These are phyloP conservation scores for Astragalus glycyphyllos DNA, from an alignment of 306 rosid species.

Conservation along the genomic window DNA sequence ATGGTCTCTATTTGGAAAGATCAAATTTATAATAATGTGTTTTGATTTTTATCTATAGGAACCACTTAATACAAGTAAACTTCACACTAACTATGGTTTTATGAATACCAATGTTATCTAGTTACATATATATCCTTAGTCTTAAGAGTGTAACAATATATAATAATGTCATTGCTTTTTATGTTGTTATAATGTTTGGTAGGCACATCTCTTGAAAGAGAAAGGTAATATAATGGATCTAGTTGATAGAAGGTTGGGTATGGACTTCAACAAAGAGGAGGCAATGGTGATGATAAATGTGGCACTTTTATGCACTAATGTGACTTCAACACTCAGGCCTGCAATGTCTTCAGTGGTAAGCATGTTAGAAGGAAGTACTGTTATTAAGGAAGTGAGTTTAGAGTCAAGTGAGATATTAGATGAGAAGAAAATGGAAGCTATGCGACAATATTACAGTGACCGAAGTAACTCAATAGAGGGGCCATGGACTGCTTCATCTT, in stretches of 20 bases:
- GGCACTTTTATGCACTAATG: conserved; percentile 46
- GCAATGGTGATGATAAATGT: conserved; percentile 42
- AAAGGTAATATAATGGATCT: conserved; percentile 42
- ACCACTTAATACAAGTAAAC: too few relatives aligned
- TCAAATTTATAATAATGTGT: neutral
- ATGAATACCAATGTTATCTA: too few relatives aligned
- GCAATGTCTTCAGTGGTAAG: conserved; percentile 48
- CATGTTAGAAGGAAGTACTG: conserved; percentile 47
- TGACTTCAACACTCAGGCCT: conserved; percentile 43
- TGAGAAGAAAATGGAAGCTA: conserved; percentile 40
- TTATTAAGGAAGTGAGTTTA: conserved; percentile 10
- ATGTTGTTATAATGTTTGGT: neutral
- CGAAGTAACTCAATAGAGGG: conserved; percentile 5
- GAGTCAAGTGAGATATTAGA: conserved; percentile 41
- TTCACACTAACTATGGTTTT: too few relatives aligned
- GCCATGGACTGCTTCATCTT: conserved; percentile 41
- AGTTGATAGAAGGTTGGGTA: conserved; percentile 45
- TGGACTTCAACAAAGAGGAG: conserved; percentile 38
- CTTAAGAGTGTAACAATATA: too few relatives aligned
- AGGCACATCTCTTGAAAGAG: conserved; percentile 46
- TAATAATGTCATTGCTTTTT: neutral
- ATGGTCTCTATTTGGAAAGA: neutral
- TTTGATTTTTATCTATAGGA: too few relatives aligned
- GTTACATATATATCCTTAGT: too few relatives aligned
- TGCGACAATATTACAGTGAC: neutral